These are phyloP conservation scores for Cubamyces sp. DNA, from an alignment of 768 basidiomycete genomes.

Conservation along the genomic window DNA sequence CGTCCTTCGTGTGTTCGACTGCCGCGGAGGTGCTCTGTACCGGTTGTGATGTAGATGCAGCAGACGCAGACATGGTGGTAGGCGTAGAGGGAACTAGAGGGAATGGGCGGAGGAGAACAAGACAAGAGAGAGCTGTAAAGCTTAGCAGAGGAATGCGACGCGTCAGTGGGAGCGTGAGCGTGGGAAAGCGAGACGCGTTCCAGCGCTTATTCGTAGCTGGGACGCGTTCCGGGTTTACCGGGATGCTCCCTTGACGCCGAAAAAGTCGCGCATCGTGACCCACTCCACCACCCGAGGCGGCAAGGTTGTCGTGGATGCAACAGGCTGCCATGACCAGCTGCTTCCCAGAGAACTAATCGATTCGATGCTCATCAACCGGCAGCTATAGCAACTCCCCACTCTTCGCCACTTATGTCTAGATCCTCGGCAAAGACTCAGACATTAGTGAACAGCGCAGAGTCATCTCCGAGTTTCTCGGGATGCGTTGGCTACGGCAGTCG, in stretches of 20 bases:
- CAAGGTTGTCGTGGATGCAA: too few relatives aligned
- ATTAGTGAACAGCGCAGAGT: too few relatives aligned
- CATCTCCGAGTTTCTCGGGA: background rate
- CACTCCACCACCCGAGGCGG: too few relatives aligned
- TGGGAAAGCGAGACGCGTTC: conserved; percentile 13
- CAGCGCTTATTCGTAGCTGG: background rate
- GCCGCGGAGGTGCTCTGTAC: conserved; percentile 29
- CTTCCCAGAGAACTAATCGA: too few relatives aligned
- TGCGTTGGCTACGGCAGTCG: background rate
- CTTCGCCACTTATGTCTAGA: too few relatives aligned
- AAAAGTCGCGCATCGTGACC: background rate
- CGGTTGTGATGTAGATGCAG: conserved; percentile 35
- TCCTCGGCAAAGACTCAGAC: too few relatives aligned
- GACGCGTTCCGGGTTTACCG: background rate
- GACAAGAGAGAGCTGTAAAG: background rate
- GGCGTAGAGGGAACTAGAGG: background rate
- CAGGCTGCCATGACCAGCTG: too few relatives aligned
- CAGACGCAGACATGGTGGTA: conserved; percentile 31
- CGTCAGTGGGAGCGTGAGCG: conserved; percentile 16
- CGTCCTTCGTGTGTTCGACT: conserved; percentile 34
- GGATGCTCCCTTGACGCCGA: background rate
- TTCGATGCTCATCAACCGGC: too few relatives aligned
- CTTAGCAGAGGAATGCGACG: conserved; percentile 2
- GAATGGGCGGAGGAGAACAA: background rate
- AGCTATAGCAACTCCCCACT: too few relatives aligned